A percentile compares a stretch with the other conserved stretches of the same genome.
Evolutionary conservation across 768 basidiomycete species (phyloP).

Genomic region (Gyrodon lividus): DNA sequence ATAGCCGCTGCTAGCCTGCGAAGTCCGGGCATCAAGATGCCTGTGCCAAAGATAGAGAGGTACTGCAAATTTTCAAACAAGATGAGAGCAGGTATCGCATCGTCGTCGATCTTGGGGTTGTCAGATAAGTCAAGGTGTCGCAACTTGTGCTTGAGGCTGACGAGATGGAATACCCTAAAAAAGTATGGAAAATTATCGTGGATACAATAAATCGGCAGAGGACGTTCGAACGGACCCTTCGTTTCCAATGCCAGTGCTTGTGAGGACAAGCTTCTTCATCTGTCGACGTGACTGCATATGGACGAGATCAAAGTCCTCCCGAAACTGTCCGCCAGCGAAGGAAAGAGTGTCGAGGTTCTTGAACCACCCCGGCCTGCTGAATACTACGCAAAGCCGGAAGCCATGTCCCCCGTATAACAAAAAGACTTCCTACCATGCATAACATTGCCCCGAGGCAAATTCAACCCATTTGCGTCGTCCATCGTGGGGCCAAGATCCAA

Average conservation of each 20-base stretch:
- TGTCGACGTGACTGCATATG: constrained; percentile 54
- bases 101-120: constrained; percentile 56
- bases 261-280: constrained; percentile 45
- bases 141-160: constrained; percentile 54
- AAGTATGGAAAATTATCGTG: constrained; percentile 3
- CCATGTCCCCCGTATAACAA: constrained; percentile 4
- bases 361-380: constrained; percentile 52
- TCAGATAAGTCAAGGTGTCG: constrained; percentile 48
- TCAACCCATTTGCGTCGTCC: constrained; percentile 47
- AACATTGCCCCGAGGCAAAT: constrained; percentile 43
- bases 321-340: constrained; percentile 43
- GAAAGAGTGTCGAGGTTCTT: constrained; percentile 49
- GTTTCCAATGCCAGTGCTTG: constrained; percentile 56
- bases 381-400: constrained; percentile 36
- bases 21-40: constrained; percentile 56
- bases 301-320: constrained; percentile 46
- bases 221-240: constrained; percentile 49
- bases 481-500: constrained; percentile 50
- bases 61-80: constrained; percentile 46
- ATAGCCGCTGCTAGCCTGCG: constrained; percentile 46
- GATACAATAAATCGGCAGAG: not conserved
- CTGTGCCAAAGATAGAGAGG: constrained; percentile 54
- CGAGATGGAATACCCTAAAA: constrained; percentile 54
- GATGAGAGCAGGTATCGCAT: constrained; percentile 53
- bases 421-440: constrained; percentile 38